These are phyloP conservation scores for Pseudogymnoascus sp. DNA, from an alignment of 2,329 filamentous ascomycete species.

Conservation along the genomic window DNA sequence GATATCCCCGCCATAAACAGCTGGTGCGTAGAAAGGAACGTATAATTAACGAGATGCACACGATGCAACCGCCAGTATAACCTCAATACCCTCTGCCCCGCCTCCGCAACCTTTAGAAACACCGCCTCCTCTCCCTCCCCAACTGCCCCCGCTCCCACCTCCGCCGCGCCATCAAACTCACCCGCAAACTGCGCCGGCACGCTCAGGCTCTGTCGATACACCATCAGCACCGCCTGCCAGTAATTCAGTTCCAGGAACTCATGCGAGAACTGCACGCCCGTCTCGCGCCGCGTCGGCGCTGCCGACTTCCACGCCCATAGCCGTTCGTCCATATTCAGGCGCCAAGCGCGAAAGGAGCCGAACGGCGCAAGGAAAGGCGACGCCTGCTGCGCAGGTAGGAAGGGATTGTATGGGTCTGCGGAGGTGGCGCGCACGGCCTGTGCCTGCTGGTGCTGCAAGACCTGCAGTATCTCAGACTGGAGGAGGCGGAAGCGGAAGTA, in stretches of 20 bases:
- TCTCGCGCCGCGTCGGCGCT: constrained; percentile 69
- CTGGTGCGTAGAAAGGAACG: constrained; percentile 90
- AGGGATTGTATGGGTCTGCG: constrained; percentile 59
- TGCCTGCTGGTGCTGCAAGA: constrained; percentile 85
- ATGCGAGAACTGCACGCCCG: constrained; percentile 80
- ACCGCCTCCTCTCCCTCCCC: constrained; percentile 79
- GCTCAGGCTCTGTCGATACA: constrained; percentile 84
- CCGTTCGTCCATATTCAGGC: constrained; percentile 76
- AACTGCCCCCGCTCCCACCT: constrained; percentile 34
- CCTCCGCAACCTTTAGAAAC: constrained; percentile 90
- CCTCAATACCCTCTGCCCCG: constrained; percentile 84
- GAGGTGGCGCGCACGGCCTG: constrained; percentile 64
- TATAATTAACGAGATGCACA: constrained; percentile 87
- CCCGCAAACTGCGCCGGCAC: constrained; percentile 78
- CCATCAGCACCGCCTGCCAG: constrained; percentile 94
- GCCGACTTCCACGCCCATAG: constrained; percentile 81
- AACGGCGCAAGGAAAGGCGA: constrained; percentile 82
- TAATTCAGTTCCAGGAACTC: constrained; percentile 94
- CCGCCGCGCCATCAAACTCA: constrained; percentile 62
- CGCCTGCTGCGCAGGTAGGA: constrained; percentile 69
- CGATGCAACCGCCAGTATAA: constrained; percentile 86
- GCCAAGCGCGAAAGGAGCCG: constrained; percentile 80
- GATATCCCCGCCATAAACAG: constrained; percentile 96
- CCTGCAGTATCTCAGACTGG: constrained; percentile 92
- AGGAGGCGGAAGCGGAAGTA: constrained; percentile 84